Evolutionary conservation across 306 rosid genomes (phyloP).

Genomic region (Crotalaria pallida): DNA sequence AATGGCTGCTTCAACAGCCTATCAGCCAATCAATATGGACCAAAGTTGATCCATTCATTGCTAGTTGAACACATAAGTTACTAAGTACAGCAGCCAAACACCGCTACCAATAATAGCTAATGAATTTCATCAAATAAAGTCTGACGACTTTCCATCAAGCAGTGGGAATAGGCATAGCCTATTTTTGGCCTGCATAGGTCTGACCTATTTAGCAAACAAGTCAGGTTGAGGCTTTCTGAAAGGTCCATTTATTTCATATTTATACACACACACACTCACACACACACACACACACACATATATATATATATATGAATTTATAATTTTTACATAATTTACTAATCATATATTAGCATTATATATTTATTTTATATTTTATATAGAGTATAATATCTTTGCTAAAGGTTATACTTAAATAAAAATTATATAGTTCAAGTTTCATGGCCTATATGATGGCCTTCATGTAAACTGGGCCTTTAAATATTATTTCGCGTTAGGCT

Average conservation of each 20-base stretch:
- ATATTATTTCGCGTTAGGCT: not conserved
- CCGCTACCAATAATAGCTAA: not conserved
- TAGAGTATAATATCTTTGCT: not conserved
- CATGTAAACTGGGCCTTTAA: not conserved
- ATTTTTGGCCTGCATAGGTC: not conserved
- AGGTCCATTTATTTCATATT: not conserved
- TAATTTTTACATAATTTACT: not conserved
- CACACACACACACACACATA: too few species aligned
- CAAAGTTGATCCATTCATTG: not conserved
- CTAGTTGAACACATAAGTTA: not conserved
- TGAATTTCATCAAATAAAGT: not conserved
- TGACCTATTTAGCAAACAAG: not conserved
- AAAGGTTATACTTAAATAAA: not conserved
- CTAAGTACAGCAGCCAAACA: not conserved
- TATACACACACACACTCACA: too few species aligned
- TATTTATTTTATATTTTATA: too few species aligned
- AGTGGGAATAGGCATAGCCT: not conserved
- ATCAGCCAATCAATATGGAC: not conserved
- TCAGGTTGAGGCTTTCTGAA: not conserved
- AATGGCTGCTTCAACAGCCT: not conserved
- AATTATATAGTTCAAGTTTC: not conserved
- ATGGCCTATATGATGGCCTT: not conserved
- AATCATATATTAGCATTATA: too few species aligned
- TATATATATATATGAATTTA: too few species aligned
- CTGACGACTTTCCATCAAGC: not conserved